phyloP scores from a whole-genome alignment of 345 rosid species.

The Salix koriyanagi region DNA sequence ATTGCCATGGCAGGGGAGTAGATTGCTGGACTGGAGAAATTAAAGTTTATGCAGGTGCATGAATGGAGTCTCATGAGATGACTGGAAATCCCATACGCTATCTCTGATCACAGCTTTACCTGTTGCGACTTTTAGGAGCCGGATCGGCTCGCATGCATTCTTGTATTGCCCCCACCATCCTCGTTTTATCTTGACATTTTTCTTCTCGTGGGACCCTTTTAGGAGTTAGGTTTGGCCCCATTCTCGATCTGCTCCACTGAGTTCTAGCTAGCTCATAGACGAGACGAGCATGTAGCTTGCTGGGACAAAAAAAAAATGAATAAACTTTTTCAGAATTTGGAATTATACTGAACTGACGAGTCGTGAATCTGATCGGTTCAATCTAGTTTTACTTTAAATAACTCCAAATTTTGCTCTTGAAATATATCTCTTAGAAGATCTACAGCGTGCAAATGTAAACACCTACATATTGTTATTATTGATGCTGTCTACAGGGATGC shows the following conservation, averaged over 20 bases:
- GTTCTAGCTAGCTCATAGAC: background rate
- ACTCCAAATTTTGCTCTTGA: too few relatives aligned
- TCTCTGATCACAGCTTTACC: background rate
- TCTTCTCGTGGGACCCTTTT: background rate
- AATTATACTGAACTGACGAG: too few relatives aligned
- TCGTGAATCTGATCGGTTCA: too few relatives aligned
- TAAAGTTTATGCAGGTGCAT: background rate
- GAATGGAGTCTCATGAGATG: background rate
- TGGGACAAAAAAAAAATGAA: too few relatives aligned
- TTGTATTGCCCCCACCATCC: conserved; percentile 11
- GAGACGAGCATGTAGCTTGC: too few relatives aligned
- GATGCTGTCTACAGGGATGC: too few relatives aligned
- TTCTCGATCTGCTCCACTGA: background rate
- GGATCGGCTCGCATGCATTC: background rate
- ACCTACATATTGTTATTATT: too few relatives aligned
- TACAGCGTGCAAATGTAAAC: too few relatives aligned
- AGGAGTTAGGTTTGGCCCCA: conserved; percentile 9
- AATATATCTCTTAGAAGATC: too few relatives aligned
- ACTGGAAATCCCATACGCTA: conserved; percentile 1
- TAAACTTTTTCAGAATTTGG: too few relatives aligned
- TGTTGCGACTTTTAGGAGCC: too few relatives aligned
- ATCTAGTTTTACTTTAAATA: too few relatives aligned
- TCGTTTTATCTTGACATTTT: background rate
- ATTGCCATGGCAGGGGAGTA: background rate
- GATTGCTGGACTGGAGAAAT: background rate